Conservation (phyloP, 208 protist species). For the Phytomonas sp. region DNA sequence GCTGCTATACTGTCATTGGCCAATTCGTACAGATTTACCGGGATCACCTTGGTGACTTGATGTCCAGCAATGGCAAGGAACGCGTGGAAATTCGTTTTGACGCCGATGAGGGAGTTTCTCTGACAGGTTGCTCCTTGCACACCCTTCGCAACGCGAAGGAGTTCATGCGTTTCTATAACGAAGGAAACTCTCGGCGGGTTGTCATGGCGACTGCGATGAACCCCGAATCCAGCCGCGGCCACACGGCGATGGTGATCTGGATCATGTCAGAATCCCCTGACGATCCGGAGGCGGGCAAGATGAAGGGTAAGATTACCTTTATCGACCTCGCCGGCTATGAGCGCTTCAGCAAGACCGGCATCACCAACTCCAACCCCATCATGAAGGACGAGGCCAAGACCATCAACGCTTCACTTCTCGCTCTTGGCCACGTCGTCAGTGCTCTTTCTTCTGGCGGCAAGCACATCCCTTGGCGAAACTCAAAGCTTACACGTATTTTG, state of each 20-base stretch:
- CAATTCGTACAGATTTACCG: constrained; percentile 90
- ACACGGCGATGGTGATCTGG: constrained; percentile 76
- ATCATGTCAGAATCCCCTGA: constrained; percentile 50
- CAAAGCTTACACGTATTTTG: constrained; percentile 86
- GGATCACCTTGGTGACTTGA: constrained; percentile 78
- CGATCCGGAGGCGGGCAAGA: constrained; percentile 73
- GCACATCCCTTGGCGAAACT: constrained; percentile 91
- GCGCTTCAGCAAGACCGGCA: constrained; percentile 84
- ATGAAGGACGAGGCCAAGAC: constrained; percentile 82
- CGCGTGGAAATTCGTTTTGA: constrained; percentile 75
- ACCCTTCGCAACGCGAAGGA: constrained; percentile 37
- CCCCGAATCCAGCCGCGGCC: constrained; percentile 81
- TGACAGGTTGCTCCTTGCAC: constrained; percentile 64
- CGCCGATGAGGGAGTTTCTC: constrained; percentile 51
- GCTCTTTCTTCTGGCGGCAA: constrained; percentile 73
- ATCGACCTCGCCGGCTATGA: constrained; percentile 92
- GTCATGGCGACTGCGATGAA: constrained; percentile 88
- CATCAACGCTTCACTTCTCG: constrained; percentile 89
- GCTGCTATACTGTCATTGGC: constrained; percentile 38
- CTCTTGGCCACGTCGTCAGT: constrained; percentile 86
- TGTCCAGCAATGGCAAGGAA: constrained; percentile 53
- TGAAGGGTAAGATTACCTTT: constrained; percentile 90
- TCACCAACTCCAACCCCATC: constrained; percentile 82
- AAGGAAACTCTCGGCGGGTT: constrained; percentile 72
- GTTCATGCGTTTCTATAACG: constrained; percentile 82